Evolutionary conservation across 2,329 filamentous ascomycete genomes (phyloP).

Genomic region (Whalleya microplaca): DNA sequence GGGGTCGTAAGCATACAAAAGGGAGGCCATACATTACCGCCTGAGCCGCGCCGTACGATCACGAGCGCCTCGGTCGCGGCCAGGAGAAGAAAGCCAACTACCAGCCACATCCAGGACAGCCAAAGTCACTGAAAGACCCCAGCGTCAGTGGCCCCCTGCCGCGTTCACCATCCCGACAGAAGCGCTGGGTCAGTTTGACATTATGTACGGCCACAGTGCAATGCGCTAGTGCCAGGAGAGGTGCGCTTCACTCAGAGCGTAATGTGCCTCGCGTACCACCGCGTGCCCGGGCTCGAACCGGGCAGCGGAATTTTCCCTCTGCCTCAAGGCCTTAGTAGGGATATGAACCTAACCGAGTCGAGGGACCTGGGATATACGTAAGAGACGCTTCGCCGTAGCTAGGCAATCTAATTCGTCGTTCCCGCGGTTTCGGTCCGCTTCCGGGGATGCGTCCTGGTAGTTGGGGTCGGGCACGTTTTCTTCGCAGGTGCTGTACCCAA

Average conservation of each 20-base stretch:
- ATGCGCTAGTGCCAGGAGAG: background rate
- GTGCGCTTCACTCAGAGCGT: constrained; percentile 19
- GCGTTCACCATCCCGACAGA: constrained; percentile 8
- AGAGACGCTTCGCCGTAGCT: too few species aligned
- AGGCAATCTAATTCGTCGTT: background rate
- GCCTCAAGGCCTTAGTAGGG: background rate
- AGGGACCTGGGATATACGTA: constrained; percentile 7
- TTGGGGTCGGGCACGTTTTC: constrained; percentile 13
- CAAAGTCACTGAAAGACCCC: constrained; percentile 23
- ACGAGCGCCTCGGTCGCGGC: background rate
- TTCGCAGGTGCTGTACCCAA: constrained; percentile 9
- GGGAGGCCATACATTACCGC: background rate
- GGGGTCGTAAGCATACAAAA: background rate
- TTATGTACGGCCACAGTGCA: constrained; percentile 9
- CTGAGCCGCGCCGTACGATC: background rate
- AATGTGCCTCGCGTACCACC: constrained; percentile 3
- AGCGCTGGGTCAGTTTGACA: constrained; percentile 14
- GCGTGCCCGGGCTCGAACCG: constrained; percentile 1
- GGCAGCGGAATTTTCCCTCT: constrained; percentile 1
- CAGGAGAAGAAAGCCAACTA: background rate
- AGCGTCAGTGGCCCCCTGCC: constrained; percentile 19
- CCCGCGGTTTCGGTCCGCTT: constrained; percentile 14
- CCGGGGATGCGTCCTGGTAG: constrained; percentile 9
- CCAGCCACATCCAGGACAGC: constrained; percentile 14
- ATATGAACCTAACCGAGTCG: constrained; percentile 1